Evolutionary conservation across 192 early-diverging fungal genomes (phyloP), one percentile per base, ranked within the genome.

Genomic region (Gamsiella multidivaricata): DNA sequence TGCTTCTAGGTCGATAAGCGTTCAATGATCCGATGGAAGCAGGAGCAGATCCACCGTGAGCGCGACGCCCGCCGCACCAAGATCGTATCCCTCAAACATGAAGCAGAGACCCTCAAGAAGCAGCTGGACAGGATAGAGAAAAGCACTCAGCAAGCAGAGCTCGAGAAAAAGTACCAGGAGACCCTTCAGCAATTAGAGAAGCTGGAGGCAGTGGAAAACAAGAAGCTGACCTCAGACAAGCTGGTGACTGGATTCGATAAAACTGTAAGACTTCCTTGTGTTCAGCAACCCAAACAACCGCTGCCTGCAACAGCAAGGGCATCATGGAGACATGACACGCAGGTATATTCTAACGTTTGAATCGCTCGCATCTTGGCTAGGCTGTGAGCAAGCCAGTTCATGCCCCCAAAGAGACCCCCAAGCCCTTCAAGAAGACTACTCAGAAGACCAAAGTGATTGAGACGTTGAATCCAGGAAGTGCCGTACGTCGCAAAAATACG

Each of bases 11-110:
- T 76, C 15, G 96, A 98, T 79, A 95, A 95, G 66, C 88, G 89
- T 34, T 94, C 95, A 9, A 89, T 94, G 71, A 89, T 98, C 61
- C 89, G 92, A 51, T 94, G 95, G 93, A 91, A 92, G 26, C 96
- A 97, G 82, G 88, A 92, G 28, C 89, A 94, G 54, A 92, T 97
- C 70, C 96, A 96, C 69, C 86, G 86, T 20, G 87, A 95, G 65
- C 94, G 97, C 25, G 90, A 92, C 18, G 91, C 89, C 56, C 89
- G 94, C 46, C 86, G 70, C 69, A 87, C 81, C 54, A 93, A 89
- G 64, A 89, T 90, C 64, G 65, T 81, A 23, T 42, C 74, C 32
- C 61, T 88, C 18, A 80, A 80, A 34, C 55, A 70, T 10, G 65
- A 79, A 14, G 70, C 79, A 55, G 58, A 50, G 53, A 79, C 70